Evolutionary conservation across 805 yeast genomes (phyloP), one percentile per base, ranked within the genome.

Genomic region (Starmerella gropengiesseri): DNA sequence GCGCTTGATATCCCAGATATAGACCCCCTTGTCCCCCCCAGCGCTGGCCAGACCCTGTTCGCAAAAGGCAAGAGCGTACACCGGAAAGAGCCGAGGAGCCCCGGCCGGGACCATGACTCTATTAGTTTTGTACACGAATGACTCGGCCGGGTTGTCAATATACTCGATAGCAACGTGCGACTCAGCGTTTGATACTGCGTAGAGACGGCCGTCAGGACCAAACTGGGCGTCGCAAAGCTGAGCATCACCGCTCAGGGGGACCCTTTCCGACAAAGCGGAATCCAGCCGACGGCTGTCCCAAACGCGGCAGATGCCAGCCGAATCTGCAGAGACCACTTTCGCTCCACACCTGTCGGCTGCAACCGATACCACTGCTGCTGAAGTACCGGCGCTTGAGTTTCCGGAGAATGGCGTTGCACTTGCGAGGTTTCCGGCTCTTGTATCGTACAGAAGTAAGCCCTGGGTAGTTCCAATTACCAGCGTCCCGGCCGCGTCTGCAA

Each of bases 121-220:
- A 32, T 47, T 47, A 1, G 40, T 29, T n/a, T 37, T 36, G 35
- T 43, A 47, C 22, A 31, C 41, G 29, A 37, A 43, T 9, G 42
- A 40, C 21, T 28, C 20, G 14, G 31, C 23, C 7, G 43, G 37
- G 5, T 5, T n/a, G 32, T 12, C 12, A 9, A 21, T 25, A n/a
- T 35, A 35, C 13, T 22, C 41, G 23, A 47, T 28, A 4, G 44
- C 29, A 22, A 47, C 40, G 14, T 41, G 50, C 13, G 47, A 43
- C 26, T 21, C 34, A 17, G 7, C 14, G 26, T 44, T 44, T 1
- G 44, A 23, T 3, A 45, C 42, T 9, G 51, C 51, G 31, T 38
- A 47, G 8, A 26, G 16, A 13, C 17, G n/a, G 16, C 28, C 25
- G 18, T 30, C 26, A 4, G 7, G 25, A 16, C 25, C 18, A 8